Evolutionary conservation across 495 filamentous ascomycete genomes (phyloP), one percentile per base, ranked within the genome.

Genomic region (Daldinia concentrica): DNA sequence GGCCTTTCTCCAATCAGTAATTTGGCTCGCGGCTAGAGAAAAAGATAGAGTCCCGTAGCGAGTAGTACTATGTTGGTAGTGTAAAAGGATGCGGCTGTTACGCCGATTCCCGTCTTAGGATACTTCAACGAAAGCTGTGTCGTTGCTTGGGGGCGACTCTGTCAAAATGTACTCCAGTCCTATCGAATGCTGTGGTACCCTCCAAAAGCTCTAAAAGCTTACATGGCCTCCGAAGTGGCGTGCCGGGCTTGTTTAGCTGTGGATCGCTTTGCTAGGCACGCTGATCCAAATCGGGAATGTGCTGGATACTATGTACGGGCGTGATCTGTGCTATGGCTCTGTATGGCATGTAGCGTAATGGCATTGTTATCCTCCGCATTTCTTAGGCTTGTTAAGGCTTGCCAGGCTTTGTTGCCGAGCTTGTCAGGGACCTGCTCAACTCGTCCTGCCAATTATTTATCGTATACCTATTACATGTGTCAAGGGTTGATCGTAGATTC

Each of bases 211-310:
- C 43, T 22, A 68, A 68, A 64, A 72, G 59, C 69, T 66, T 69
- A 70, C 65, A 74, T 76, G 76, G 52, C 59, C 75, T 76, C 73
- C 73, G 68, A 76, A 71, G 74, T 78, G 76, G 74, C 65, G 66
- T 68, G 76, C 74, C 69, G 69, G 71, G 74, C 66, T 74, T 66
- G 68, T 76, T 66, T 63, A 78, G 67, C 59, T 54, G 76, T 78
- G 76, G 76, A 78, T 76, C 74, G 72, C 70, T 59, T 60, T 73
- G 65, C 72, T 67, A 70, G 72, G 68, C 63, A 69, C 64, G 71
- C 74, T 76, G 76, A 65, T 70, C 76, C 76, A 71, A 78, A 78
- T 78, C 76, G 76, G 76, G 76, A 76, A 78, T 78, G 76, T 78
- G 71, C 68, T 78, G 68, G 67, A 71, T 76, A 58, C 73, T 17